phyloP scores from a whole-genome alignment of 2,329 filamentous ascomycete species.

The Epicoccum nigrum region DNA sequence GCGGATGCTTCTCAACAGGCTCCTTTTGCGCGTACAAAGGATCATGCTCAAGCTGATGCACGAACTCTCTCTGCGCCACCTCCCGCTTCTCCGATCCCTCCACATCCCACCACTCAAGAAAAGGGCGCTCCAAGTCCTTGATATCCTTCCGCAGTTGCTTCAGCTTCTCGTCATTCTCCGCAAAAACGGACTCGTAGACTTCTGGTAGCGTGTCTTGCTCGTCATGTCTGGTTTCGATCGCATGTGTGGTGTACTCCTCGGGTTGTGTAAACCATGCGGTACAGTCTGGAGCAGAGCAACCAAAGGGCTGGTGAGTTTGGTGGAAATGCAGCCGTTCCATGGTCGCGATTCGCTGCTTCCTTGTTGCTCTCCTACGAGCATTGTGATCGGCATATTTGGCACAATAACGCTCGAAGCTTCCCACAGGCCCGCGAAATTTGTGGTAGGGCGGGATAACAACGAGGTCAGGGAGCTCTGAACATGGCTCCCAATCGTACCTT shows the following conservation, averaged over 20 bases:
- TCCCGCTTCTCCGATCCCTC: conserved; percentile 1
- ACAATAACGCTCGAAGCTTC: neutral
- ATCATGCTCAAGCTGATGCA: conserved; percentile 7
- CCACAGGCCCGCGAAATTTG: neutral
- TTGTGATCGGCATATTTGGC: neutral
- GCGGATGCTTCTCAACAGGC: neutral
- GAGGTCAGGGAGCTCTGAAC: neutral
- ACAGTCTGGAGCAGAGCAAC: neutral
- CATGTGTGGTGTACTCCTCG: conserved; percentile 6
- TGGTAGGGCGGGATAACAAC: neutral
- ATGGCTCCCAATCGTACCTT: neutral
- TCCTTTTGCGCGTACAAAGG: conserved; percentile 1
- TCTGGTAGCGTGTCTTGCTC: neutral
- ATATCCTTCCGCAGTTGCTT: conserved; percentile 1
- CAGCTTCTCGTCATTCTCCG: conserved; percentile 15
- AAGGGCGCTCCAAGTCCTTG: conserved; percentile 12
- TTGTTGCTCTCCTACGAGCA: neutral
- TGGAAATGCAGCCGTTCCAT: conserved; percentile 1
- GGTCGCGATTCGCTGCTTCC: neutral
- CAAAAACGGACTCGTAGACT: neutral
- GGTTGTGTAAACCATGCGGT: neutral
- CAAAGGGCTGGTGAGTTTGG: neutral
- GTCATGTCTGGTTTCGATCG: conserved; percentile 1
- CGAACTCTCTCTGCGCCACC: conserved; percentile 4
- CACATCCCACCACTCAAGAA: conserved; percentile 8